Conservation (phyloP, 768 basidiomycete species). For the Boletus tomentosulus region DNA sequence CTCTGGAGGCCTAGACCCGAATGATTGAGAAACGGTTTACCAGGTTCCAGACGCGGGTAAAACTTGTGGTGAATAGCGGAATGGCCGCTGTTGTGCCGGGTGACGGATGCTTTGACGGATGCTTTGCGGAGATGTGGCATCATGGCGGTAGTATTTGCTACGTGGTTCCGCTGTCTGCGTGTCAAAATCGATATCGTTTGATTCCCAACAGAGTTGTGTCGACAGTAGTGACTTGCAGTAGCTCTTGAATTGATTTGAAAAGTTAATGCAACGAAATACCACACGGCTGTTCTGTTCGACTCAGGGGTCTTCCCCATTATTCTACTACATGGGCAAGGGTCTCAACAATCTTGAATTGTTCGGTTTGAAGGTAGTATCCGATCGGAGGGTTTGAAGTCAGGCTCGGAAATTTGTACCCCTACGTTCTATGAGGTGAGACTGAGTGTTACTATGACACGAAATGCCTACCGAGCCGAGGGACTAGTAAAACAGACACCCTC, state of each 20-base stretch:
- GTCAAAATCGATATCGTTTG: not conserved
- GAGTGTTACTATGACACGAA: not conserved
- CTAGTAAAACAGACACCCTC: too few species aligned
- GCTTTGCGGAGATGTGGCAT: not conserved
- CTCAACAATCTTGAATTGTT: too few species aligned
- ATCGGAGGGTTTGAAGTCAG: too few species aligned
- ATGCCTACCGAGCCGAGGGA: not conserved
- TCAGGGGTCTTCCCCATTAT: too few species aligned
- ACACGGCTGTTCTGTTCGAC: too few species aligned
- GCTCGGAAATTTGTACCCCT: too few species aligned
- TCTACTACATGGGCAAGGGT: too few species aligned
- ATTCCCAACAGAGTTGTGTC: not conserved
- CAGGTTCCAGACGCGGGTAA: not conserved
- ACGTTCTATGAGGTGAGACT: too few species aligned
- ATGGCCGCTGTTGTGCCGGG: not conserved
- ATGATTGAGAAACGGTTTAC: not conserved
- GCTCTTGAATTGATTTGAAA: too few species aligned
- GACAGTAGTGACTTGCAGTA: too few species aligned
- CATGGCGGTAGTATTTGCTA: not conserved
- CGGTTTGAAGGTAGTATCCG: too few species aligned
- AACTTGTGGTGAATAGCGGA: not conserved
- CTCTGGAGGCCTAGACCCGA: not conserved
- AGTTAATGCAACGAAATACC: too few species aligned
- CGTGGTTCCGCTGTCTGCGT: not conserved
- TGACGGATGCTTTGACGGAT: not conserved